Percentiles rank a stretch among this genome's conserved stretches.
phyloP scores from a whole-genome alignment of 2,329 filamentous ascomycete species.

The Diaporthe sp. region DNA sequence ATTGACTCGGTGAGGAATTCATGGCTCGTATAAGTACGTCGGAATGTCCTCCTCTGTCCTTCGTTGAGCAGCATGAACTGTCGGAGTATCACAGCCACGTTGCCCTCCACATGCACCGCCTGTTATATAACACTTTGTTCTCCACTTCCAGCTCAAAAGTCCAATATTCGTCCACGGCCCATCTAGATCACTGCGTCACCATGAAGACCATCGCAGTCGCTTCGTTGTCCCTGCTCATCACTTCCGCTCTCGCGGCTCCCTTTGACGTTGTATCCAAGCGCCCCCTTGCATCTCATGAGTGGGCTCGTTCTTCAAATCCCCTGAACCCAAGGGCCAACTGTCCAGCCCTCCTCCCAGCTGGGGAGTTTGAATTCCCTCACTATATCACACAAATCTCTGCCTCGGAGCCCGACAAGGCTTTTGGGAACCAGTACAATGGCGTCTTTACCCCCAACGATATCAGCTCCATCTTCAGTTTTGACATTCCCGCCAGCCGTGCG shows the following conservation, averaged over 20 bases:
- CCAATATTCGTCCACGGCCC: neutral
- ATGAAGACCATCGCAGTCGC: slow-evolving; percentile 17
- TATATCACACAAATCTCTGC: slow-evolving; percentile 50
- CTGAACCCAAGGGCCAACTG: slow-evolving; percentile 44
- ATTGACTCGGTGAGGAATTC: neutral
- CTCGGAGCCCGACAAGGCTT: slow-evolving; percentile 50
- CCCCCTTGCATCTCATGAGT: slow-evolving; percentile 42
- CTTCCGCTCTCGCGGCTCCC: slow-evolving; percentile 9
- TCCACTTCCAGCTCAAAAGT: neutral
- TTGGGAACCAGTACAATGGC: slow-evolving; percentile 54
- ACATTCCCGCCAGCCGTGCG: slow-evolving; percentile 53
- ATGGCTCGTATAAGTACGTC: slow-evolving; percentile 17
- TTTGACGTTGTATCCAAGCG: slow-evolving; percentile 46
- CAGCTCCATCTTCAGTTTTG: slow-evolving; percentile 58
- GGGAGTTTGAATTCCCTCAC: slow-evolving; percentile 48
- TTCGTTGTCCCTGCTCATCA: neutral
- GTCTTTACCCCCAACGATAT: slow-evolving; percentile 53
- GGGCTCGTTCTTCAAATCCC: neutral
- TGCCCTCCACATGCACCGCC: neutral
- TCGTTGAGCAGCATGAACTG: slow-evolving; percentile 8
- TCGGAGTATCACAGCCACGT: neutral
- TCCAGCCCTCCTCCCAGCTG: slow-evolving; percentile 45
- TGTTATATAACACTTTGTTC: neutral
- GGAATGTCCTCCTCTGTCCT: neutral
- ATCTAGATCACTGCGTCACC: neutral